Percentiles rank a stretch among this genome's conserved stretches.
Conservation (phyloP, 139 green algal genomes). For the Edaphochlamys debaryana region DNA sequence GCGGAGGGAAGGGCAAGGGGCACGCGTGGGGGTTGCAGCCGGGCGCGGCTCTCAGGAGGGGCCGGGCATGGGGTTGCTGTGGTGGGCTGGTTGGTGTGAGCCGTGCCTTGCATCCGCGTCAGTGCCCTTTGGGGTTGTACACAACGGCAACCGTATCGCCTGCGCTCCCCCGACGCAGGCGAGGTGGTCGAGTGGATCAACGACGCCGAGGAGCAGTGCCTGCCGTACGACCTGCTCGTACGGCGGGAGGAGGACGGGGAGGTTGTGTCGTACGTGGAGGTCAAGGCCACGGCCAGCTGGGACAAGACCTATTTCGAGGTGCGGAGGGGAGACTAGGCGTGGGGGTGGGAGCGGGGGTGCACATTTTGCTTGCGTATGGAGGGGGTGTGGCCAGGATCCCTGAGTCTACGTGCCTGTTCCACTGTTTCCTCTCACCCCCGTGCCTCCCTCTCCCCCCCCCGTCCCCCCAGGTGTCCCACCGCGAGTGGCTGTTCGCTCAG, state of each 20-base stretch:
- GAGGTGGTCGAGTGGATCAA: conserved; percentile 46
- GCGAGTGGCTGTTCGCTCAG: conserved; percentile 50
- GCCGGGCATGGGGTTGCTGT: no score
- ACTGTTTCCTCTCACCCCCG: no score
- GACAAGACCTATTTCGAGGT: conserved; percentile 49
- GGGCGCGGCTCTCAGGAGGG: no score
- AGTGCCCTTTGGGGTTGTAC: no score
- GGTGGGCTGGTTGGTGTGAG: no score
- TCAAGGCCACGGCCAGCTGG: conserved; percentile 38
- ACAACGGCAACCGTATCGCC: no score
- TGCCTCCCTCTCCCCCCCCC: no score
- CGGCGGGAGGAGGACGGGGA: neutral
- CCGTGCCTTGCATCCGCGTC: no score
- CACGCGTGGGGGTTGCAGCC: no score
- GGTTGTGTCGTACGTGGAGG: conserved; percentile 39
- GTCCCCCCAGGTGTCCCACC: conserved; percentile 35
- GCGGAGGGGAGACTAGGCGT: neutral
- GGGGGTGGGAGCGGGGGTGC: neutral
- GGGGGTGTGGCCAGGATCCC: no score
- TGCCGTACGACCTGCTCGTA: conserved; percentile 40
- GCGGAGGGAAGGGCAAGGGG: neutral
- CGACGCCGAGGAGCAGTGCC: conserved; percentile 26
- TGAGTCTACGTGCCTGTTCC: no score
- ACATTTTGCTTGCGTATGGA: neutral
- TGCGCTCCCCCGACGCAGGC: no score